These are phyloP conservation scores for Thalassiosira mediterranea DNA, from an alignment of 352 stramenopile species.

Conservation along the genomic window DNA sequence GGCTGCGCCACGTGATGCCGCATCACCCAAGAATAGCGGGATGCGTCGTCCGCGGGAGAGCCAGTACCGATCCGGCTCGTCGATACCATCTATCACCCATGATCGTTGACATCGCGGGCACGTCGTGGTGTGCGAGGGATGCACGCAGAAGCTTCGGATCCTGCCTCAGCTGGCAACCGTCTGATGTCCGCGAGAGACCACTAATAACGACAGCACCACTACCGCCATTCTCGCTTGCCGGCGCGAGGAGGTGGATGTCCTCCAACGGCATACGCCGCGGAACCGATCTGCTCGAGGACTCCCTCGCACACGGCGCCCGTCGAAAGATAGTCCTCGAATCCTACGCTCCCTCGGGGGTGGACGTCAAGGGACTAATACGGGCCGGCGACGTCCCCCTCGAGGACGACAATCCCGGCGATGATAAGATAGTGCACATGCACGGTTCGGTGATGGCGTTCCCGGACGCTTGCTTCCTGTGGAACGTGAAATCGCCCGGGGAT, in stretches of 20 bases:
- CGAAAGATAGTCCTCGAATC: slow-evolving; percentile 58
- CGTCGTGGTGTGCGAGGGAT: no score
- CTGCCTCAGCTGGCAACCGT: no score
- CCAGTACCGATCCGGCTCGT: no score
- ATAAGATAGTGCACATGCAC: slow-evolving; percentile 63
- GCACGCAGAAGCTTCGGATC: no score
- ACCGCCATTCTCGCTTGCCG: no score
- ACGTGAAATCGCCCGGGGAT: slow-evolving; percentile 46
- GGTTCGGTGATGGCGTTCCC: slow-evolving; percentile 70
- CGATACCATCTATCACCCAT: no score
- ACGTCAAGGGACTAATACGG: slow-evolving; percentile 65
- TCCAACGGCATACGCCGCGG: slow-evolving; percentile 13
- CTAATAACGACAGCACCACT: slow-evolving; percentile 5
- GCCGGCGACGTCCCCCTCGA: slow-evolving; percentile 46
- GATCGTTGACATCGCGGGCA: no score
- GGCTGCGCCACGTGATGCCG: no score
- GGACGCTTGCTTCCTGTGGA: slow-evolving; percentile 70
- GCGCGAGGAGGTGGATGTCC: background rate
- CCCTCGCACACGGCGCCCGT: slow-evolving; percentile 29
- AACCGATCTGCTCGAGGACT: slow-evolving; percentile 48
- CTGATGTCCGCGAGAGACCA: no score
- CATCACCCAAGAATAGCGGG: no score
- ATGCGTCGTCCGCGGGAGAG: no score
- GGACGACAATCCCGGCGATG: slow-evolving; percentile 20
- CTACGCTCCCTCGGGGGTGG: slow-evolving; percentile 64